These are phyloP conservation scores for Pyropia yezoensis DNA, from an alignment of 23 red algal genomes.

Conservation along the genomic window DNA sequence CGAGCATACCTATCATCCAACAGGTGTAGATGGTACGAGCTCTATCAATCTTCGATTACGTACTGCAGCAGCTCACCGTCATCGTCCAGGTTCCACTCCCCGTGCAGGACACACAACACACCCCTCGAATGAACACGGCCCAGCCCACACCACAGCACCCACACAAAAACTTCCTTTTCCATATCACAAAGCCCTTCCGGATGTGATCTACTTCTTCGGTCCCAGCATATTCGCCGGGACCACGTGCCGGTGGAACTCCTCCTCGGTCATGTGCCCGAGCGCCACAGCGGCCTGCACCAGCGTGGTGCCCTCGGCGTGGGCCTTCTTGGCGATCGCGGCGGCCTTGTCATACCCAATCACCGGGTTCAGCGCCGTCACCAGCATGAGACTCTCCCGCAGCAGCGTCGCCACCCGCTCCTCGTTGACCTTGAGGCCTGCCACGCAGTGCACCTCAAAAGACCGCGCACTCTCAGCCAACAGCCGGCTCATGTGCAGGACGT, in stretches of 20 bases:
- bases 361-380: conserved; percentile 96
- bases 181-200: too few species aligned
- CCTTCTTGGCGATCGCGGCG: conserved; percentile 93
- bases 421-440: conserved; percentile 64
- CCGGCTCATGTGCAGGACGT: conserved; percentile 71
- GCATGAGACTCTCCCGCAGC: conserved; percentile 70
- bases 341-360: conserved; percentile 98
- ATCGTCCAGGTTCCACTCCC: too few species aligned
- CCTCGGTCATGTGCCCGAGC: conserved; percentile 42
- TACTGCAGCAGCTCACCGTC: too few species aligned
- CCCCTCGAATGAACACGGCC: too few species aligned
- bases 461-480: conserved; percentile 61
- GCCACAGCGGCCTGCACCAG: conserved; percentile 50
- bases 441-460: conserved; percentile 74
- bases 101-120: too few species aligned
- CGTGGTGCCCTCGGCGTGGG: conserved; percentile 70
- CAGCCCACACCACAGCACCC: too few species aligned
- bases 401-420: conserved; percentile 51
- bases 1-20: too few species aligned
- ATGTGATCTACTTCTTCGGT: conserved; percentile 7
- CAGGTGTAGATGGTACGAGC: too few species aligned
- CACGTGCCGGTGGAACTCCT: conserved; percentile 76
- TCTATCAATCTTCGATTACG: too few species aligned
- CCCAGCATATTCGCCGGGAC: conserved; percentile 90
- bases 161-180: too few species aligned